A percentile compares a stretch with the other conserved stretches of the same genome.
Conservation (phyloP, 2,329 filamentous ascomycete genomes). For the Sporothrix mexicana region DNA sequence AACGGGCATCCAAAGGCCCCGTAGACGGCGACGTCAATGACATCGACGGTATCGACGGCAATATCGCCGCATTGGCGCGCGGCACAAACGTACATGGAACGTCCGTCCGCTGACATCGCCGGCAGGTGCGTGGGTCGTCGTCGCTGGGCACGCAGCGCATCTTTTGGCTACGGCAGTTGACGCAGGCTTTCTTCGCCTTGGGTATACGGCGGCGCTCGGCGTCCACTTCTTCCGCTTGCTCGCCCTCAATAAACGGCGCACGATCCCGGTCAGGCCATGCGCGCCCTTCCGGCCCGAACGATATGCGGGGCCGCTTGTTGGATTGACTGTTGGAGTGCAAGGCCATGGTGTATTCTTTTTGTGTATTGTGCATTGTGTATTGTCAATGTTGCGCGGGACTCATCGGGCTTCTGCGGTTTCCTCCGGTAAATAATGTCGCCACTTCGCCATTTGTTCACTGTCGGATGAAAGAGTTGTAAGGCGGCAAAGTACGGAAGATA, state of each 20-base stretch:
- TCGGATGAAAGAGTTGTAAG: too few relatives aligned
- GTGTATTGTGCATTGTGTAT: too few relatives aligned
- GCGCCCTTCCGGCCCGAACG: too few relatives aligned
- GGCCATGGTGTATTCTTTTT: too few relatives aligned
- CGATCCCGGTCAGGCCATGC: neutral
- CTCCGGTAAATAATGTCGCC: neutral
- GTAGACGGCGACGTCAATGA: slow-evolving; percentile 1
- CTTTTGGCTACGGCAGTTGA: slow-evolving; percentile 37
- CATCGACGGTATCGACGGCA: slow-evolving; percentile 15
- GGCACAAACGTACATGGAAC: slow-evolving; percentile 37
- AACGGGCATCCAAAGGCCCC: slow-evolving; percentile 13
- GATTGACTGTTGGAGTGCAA: neutral
- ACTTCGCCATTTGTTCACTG: neutral
- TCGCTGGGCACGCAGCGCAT: slow-evolving; percentile 35
- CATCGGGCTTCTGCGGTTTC: neutral
- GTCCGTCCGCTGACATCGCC: slow-evolving; percentile 32
- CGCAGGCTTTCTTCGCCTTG: slow-evolving; percentile 36
- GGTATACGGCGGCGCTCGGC: too few relatives aligned
- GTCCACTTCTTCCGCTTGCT: too few relatives aligned
- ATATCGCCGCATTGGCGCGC: slow-evolving; percentile 33
- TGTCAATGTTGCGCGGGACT: neutral
- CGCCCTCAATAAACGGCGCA: neutral
- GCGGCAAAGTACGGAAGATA: slow-evolving; percentile 13
- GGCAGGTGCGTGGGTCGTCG: slow-evolving; percentile 28
- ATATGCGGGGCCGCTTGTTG: slow-evolving; percentile 7